Evolutionary conservation across 164 flowering plant species (phyloP).

Genomic region (Macadamia tetraphylla): DNA sequence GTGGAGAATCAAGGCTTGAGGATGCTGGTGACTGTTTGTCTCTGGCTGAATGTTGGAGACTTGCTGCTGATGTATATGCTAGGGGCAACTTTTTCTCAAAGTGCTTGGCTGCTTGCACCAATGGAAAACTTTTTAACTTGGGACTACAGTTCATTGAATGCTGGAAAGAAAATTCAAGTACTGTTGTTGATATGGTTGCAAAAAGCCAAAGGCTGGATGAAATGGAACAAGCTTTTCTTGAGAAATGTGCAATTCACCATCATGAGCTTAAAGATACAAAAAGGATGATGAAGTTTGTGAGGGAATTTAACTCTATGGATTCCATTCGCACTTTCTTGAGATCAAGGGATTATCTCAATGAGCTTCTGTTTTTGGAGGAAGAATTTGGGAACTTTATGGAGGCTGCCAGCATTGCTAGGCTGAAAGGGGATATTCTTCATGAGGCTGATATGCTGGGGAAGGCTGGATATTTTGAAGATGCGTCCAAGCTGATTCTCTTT

Average conservation of each 20-base stretch:
- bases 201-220: conserved; percentile 18
- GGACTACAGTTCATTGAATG: conserved; percentile 40
- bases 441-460: conserved; percentile 56
- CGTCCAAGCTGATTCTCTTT: conserved; percentile 34
- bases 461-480: conserved; percentile 38
- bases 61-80: conserved; percentile 51
- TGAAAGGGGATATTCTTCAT: conserved; percentile 35
- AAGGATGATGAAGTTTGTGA: conserved; percentile 27
- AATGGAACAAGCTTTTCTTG: conserved; percentile 36
- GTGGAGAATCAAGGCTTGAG: conserved; percentile 36
- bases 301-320: conserved; percentile 19
- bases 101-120: conserved; percentile 38
- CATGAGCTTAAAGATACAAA: conserved; percentile 13
- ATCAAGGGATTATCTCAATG: conserved; percentile 31
- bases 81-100: conserved; percentile 29
- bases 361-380: conserved; percentile 46
- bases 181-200: conserved; percentile 1
- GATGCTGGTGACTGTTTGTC: conserved; percentile 52
- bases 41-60: conserved; percentile 30
- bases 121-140: conserved; percentile 35
- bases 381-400: conserved; percentile 46
- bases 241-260: conserved; percentile 18
- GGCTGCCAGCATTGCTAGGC: conserved; percentile 46
- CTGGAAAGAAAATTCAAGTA: conserved; percentile 36
- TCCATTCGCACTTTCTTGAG: conserved; percentile 20